A percentile compares a stretch with the other conserved stretches of the same genome.
phyloP scores from a whole-genome alignment of 2,329 filamentous ascomycete species.

The Hortaea sp. region DNA sequence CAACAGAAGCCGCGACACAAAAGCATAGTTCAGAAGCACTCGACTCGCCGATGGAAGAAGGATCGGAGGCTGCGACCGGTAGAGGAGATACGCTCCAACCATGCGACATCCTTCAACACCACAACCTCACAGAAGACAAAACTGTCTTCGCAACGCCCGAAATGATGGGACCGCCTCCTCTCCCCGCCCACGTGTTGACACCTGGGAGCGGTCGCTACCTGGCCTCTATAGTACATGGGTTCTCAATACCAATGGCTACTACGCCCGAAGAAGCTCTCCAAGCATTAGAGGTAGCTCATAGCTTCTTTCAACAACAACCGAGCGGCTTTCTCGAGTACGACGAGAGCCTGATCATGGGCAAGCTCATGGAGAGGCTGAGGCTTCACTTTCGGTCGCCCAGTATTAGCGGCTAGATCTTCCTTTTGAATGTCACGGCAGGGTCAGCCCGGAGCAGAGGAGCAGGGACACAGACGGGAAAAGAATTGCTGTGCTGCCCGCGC shows the following conservation, averaged over 20 bases:
- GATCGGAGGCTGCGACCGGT: slow-evolving; percentile 24
- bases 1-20: slow-evolving; percentile 46
- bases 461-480: too few species aligned
- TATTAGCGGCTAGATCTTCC: neutral
- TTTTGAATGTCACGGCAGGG: too few species aligned
- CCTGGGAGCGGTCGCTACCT: slow-evolving; percentile 12
- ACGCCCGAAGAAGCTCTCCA: slow-evolving; percentile 77
- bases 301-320: slow-evolving; percentile 65
- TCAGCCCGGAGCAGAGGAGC: too few species aligned
- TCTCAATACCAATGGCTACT: slow-evolving; percentile 44
- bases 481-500: too few species aligned
- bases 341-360: slow-evolving; percentile 68
- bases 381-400: slow-evolving; percentile 31
- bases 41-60: slow-evolving; percentile 26
- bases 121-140: too few species aligned
- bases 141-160: slow-evolving; percentile 20
- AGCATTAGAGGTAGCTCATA: slow-evolving; percentile 72
- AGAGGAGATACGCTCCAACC: slow-evolving; percentile 30
- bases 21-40: slow-evolving; percentile 31
- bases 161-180: slow-evolving; percentile 38
- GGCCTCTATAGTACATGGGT: slow-evolving; percentile 18
- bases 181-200: slow-evolving; percentile 26
- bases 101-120: slow-evolving; percentile 9
- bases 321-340: slow-evolving; percentile 61
- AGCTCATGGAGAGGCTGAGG: slow-evolving; percentile 76